These are phyloP conservation scores for Annulohypoxylon nitens DNA, from an alignment of 495 filamentous ascomycete species.

Conservation along the genomic window DNA sequence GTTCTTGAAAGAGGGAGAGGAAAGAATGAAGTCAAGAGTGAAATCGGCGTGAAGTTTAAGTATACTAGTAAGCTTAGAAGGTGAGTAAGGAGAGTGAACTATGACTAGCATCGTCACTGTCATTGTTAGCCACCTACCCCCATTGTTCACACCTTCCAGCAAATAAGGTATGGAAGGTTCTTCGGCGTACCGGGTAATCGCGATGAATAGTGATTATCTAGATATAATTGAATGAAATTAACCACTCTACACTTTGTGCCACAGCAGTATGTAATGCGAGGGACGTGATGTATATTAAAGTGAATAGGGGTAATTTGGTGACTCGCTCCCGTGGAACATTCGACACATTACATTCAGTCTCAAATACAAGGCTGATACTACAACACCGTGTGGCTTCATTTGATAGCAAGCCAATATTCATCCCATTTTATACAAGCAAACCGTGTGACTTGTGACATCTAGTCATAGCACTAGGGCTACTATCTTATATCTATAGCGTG, in stretches of 20 bases:
- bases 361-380: slow-evolving; percentile 11
- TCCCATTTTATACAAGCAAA: background rate
- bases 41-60: background rate
- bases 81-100: slow-evolving; percentile 10
- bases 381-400: background rate
- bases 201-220: background rate
- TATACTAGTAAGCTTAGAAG: slow-evolving; percentile 7
- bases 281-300: background rate
- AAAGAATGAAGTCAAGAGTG: background rate
- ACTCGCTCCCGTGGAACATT: slow-evolving; percentile 2
- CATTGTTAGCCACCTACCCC: background rate
- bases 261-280: slow-evolving; percentile 31
- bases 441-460: background rate
- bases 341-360: background rate
- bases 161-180: slow-evolving; percentile 9
- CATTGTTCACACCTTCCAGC: slow-evolving; percentile 12
- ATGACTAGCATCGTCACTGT: slow-evolving; percentile 17
- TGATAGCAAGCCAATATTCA: background rate
- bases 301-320: background rate
- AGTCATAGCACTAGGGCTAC: background rate
- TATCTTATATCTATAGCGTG: background rate
- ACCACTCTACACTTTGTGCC: slow-evolving; percentile 10
- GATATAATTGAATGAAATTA: slow-evolving; percentile 21
- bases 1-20: slow-evolving; percentile 5
- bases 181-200: background rate